Evolutionary conservation across 108 stramenopile genomes (phyloP), one percentile per base, ranked within the genome.

Genomic region (Skeletonema potamos): DNA sequence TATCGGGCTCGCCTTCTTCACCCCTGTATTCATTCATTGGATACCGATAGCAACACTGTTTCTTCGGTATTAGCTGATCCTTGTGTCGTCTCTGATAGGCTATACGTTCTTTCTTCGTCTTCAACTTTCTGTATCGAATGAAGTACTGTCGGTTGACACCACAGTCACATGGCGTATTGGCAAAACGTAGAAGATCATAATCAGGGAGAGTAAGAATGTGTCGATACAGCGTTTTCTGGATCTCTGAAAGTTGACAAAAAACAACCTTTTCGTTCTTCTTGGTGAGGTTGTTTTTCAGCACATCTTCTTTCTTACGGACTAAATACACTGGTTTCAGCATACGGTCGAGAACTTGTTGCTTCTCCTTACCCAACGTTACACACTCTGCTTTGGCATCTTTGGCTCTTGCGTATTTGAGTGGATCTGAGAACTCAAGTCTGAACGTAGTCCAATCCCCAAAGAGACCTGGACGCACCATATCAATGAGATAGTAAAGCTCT

Each of bases 161-260:
- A 66, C 95, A 96, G 60, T 90, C 89, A 62, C 95, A 96, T 2
- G 91, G 90, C 18, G 80, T 80, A 77, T 85, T 83, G 1, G 77
- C 85, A 17, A 69, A 76, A 39, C 77, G 73, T n/a, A 93, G 75
- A 32, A 86, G 68, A 20, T 85, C 69, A 59, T 81, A 89, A 56
- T 96, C 95, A 20, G 95, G 92, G 3, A 92, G 89, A 18, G 86
- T 70, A 7, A 93, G 51, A 9, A 92, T 59, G 37, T 91, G 89
- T 17, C 84, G 81, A 73, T 92, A 93, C 0, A 93, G 56, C 60
- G 67, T 68, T 63, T 92, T 93, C 72, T 96, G 95, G 9, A 96
- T 27, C 9, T 85, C 76, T 6, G 87, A 85, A 18, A 90, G 77
- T 37, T 87, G 82, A 66, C 92, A 93, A 70, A 96, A 91, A 30